These are phyloP conservation scores for Globisporangium okanoganense DNA, from an alignment of 352 stramenopile genomes.

Conservation along the genomic window DNA sequence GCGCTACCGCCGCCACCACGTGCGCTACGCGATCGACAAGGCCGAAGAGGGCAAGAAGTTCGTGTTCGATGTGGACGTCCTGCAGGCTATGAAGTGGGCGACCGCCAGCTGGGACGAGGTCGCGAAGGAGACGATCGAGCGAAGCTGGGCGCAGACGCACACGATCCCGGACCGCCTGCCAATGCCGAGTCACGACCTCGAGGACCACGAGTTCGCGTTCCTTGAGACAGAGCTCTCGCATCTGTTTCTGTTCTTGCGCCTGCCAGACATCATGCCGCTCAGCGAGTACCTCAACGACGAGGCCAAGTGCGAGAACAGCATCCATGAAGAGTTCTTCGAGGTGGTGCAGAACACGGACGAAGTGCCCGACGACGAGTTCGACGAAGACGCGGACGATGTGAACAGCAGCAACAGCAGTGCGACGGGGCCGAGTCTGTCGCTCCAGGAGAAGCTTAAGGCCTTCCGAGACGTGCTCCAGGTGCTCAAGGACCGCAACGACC, in stretches of 20 bases:
- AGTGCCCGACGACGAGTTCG: slow-evolving; percentile 62
- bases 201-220: slow-evolving; percentile 56
- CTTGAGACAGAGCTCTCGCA: slow-evolving; percentile 65
- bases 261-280: slow-evolving; percentile 56
- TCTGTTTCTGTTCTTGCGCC: slow-evolving; percentile 56
- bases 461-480: slow-evolving; percentile 77
- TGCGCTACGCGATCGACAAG: slow-evolving; percentile 63
- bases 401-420: no score
- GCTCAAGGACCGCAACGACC: slow-evolving; percentile 65
- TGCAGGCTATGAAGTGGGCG: slow-evolving; percentile 82
- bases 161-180: slow-evolving; percentile 45
- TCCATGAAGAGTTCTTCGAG: slow-evolving; percentile 85
- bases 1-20: slow-evolving; percentile 64
- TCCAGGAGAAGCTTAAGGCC: slow-evolving; percentile 78
- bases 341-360: slow-evolving; percentile 63
- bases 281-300: slow-evolving; percentile 76
- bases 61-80: slow-evolving; percentile 60
- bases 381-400: slow-evolving; percentile 44
- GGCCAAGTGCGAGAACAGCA: slow-evolving; percentile 51
- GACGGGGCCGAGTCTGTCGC: slow-evolving; percentile 32
- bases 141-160: slow-evolving; percentile 59
- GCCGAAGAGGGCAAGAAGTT: slow-evolving; percentile 37
- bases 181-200: slow-evolving; percentile 41
- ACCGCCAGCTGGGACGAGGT: slow-evolving; percentile 67
- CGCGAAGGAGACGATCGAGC: slow-evolving; percentile 60